These are phyloP conservation scores for Cladosporium sp. DNA, from an alignment of 2,329 filamentous ascomycete species.

Conservation along the genomic window DNA sequence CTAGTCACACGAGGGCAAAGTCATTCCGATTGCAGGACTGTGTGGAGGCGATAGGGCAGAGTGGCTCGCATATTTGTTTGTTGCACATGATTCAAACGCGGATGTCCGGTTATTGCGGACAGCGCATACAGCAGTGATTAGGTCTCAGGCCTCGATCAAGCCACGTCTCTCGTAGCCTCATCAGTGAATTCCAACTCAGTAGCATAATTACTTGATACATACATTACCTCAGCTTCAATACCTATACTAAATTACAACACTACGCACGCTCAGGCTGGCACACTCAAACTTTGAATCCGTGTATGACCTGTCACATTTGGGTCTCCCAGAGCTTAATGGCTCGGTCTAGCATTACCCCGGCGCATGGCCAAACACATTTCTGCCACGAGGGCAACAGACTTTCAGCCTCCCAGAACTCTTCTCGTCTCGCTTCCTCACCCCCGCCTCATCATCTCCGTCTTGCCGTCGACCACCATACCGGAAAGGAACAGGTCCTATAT, in stretches of 20 bases:
- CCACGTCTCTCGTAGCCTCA: neutral
- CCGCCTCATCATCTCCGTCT: conserved; percentile 8
- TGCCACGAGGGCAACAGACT: neutral
- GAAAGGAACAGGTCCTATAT: conserved; percentile 6
- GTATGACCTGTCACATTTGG: neutral
- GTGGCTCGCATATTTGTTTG: neutral
- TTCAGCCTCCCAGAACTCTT: neutral
- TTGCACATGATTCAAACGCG: neutral
- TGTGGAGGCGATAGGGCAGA: neutral
- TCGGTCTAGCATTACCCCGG: conserved; percentile 16
- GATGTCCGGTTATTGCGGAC: neutral
- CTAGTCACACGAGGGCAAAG: neutral
- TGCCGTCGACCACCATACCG: neutral
- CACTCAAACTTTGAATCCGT: neutral
- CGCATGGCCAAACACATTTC: neutral
- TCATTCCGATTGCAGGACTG: neutral
- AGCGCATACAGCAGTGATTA: neutral
- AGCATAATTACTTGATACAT: neutral
- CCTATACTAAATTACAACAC: neutral
- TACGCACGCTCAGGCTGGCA: neutral
- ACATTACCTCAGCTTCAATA: neutral
- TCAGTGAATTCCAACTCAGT: neutral
- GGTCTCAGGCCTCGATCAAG: neutral
- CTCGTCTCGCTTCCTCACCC: conserved; percentile 13
- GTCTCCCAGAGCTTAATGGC: neutral